Evolutionary conservation across 176 grass and related monocot species (phyloP), one percentile per base, ranked within the genome.

Genomic region (Hsuehochloa calcarea): DNA sequence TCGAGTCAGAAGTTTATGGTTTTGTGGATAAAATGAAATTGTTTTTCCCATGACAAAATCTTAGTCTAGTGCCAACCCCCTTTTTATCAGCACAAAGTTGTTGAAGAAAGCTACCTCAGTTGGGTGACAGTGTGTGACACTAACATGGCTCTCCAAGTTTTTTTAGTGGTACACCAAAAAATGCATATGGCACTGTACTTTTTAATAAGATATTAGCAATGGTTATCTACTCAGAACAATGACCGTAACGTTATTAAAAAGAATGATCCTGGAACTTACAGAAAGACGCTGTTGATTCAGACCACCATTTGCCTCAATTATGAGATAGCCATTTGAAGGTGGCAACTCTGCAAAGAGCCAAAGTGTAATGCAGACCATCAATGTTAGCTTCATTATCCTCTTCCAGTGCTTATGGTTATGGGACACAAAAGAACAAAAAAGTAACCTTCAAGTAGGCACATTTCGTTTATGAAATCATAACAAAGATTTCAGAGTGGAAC

Each of bases 241-340:
- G 39, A 60, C 15, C 2, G 43, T 54, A 47, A 56, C 65, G 34
- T 80, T 6, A 46, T 12, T 47, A 26, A 79, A 52, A 75, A 40
- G 26, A 85, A 65, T 44, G 78, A 20, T 74, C 20, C 3, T 49
- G 54, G 14, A 88, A 94, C 91, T 95, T 95, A 93, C 96, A 67
- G 96, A 90, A 87, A 98, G 80, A 17, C 96, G 93, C 73, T 98
- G 96, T 62, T 98, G 96, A 88, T 98, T 98, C 50, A 98, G 81
- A 87, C 96, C 93, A 65, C 96, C 96, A 87, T 98, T 98, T 87
- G 93, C 96, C 94, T 98, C 93, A 26, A 98, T 87, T 90, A 98
- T 94, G 70, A 98, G 93, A 89, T 83, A 95, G 16, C 96, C 96
- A 90, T 98, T 98, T 46, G 93, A 98, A 50, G 91, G 86, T 0